phyloP scores from a whole-genome alignment of 2,329 filamentous ascomycete species.

The Cadophora malorum region DNA sequence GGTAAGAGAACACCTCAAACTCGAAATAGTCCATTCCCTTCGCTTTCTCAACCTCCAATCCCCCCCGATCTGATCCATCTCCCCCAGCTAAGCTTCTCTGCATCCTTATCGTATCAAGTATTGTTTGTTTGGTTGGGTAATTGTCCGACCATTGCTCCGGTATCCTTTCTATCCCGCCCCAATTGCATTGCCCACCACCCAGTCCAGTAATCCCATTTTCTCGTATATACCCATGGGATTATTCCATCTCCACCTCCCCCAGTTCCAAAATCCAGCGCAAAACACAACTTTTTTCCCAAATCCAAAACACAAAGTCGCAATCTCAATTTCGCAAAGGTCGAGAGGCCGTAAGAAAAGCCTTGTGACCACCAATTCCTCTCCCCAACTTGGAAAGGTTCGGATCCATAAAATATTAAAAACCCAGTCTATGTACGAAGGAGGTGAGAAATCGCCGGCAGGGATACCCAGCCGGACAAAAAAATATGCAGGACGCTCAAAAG shows the following conservation, averaged over 20 bases:
- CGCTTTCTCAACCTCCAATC: not conserved
- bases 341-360: slow-evolving; percentile 16
- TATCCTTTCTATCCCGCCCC: slow-evolving; percentile 14
- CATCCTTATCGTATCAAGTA: slow-evolving; percentile 11
- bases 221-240: slow-evolving; percentile 23
- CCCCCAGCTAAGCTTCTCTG: not conserved
- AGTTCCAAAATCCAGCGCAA: slow-evolving; percentile 1
- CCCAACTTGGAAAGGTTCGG: not conserved
- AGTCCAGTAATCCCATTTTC: slow-evolving; percentile 19
- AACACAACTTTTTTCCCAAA: slow-evolving; percentile 22
- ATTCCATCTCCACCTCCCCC: not conserved
- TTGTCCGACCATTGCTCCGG: not conserved
- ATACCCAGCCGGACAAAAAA: slow-evolving; percentile 28
- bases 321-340: slow-evolving; percentile 18
- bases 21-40: not conserved
- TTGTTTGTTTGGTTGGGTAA: slow-evolving; percentile 4
- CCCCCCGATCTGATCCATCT: not conserved
- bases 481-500: slow-evolving; percentile 44
- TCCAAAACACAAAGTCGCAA: slow-evolving; percentile 21
- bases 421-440: slow-evolving; percentile 36
- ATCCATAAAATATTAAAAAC: slow-evolving; percentile 23
- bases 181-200: not conserved
- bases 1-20: slow-evolving; percentile 4
- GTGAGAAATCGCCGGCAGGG: slow-evolving; percentile 24
- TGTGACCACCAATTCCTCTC: slow-evolving; percentile 14